phyloP scores from a whole-genome alignment of 1,284 basidiomycete genomes.

The Microbotryum scabiosae region DNA sequence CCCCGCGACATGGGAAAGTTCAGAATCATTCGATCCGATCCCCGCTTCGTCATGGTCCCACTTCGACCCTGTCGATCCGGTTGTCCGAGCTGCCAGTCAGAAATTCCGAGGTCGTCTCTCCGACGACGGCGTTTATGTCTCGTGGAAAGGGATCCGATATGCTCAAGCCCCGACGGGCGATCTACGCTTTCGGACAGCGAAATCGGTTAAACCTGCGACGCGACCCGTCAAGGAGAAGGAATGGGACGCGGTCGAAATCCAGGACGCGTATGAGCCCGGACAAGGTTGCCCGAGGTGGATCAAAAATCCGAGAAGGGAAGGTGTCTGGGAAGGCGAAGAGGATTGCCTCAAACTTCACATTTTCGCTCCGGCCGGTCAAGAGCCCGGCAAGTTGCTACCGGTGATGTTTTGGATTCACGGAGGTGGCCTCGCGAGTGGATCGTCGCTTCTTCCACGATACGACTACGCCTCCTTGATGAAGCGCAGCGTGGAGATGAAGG shows the following conservation, averaged over 20 bases:
- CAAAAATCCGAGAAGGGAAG: constrained; percentile 6
- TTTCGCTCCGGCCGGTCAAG: constrained; percentile 14
- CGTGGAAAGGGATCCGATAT: constrained; percentile 22
- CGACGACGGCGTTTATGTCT: constrained; percentile 5
- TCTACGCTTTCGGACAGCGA: constrained; percentile 12
- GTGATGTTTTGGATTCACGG: constrained; percentile 27
- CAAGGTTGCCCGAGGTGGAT: constrained; percentile 20
- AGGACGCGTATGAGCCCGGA: constrained; percentile 12
- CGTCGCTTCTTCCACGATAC: constrained; percentile 19
- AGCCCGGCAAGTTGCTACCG: constrained; percentile 13
- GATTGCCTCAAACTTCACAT: constrained; percentile 30
- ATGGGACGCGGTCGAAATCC: neutral
- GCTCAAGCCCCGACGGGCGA: constrained; percentile 9
- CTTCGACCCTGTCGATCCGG: too few species aligned
- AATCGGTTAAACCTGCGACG: neutral
- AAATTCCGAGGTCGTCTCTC: too few species aligned
- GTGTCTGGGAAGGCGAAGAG: constrained; percentile 22
- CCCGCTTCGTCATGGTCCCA: too few species aligned
- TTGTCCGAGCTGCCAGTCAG: too few species aligned
- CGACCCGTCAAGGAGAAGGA: neutral
- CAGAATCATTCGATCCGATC: too few species aligned
- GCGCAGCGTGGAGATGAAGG: constrained; percentile 12
- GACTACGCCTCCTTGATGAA: constrained; percentile 18
- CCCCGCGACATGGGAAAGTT: too few species aligned
- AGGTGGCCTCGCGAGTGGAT: constrained; percentile 21